phyloP scores from a whole-genome alignment of 78 protist genomes.

The Polysphondylium violaceum region DNA sequence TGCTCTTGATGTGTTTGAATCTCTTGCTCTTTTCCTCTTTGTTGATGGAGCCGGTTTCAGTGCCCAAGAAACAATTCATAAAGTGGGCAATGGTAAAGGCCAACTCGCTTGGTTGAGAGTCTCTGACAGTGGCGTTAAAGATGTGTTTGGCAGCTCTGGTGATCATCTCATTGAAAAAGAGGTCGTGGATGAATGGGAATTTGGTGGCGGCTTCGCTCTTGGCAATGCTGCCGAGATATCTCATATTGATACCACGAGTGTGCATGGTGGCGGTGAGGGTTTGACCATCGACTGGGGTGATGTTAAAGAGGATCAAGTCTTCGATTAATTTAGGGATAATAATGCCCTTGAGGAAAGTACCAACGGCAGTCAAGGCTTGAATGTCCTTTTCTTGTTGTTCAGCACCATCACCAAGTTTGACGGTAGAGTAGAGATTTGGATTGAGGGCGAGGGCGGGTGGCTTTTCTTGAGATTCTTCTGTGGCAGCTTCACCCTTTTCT shows the following conservation, averaged over 20 bases:
- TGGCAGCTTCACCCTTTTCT: background rate
- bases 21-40: constrained; percentile 12
- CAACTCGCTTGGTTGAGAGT: constrained; percentile 13
- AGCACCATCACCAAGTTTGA: background rate
- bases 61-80: constrained; percentile 81
- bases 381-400: constrained; percentile 56
- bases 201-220: constrained; percentile 1
- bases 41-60: constrained; percentile 18
- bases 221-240: constrained; percentile 79
- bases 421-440: constrained; percentile 64
- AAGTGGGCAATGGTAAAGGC: constrained; percentile 57
- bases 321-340: constrained; percentile 66
- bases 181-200: constrained; percentile 64
- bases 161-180: constrained; percentile 83
- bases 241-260: constrained; percentile 83
- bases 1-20: constrained; percentile 5
- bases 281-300: constrained; percentile 82
- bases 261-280: constrained; percentile 77
- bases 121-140: constrained; percentile 28
- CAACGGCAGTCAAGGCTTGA: constrained; percentile 14
- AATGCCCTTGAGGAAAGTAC: constrained; percentile 39
- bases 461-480: background rate
- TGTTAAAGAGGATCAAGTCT: constrained; percentile 66
- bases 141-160: constrained; percentile 70
- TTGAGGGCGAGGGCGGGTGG: constrained; percentile 35